These are phyloP conservation scores for Saccharomycopsis selenospora DNA, from an alignment of 805 yeast genomes.

Conservation along the genomic window DNA sequence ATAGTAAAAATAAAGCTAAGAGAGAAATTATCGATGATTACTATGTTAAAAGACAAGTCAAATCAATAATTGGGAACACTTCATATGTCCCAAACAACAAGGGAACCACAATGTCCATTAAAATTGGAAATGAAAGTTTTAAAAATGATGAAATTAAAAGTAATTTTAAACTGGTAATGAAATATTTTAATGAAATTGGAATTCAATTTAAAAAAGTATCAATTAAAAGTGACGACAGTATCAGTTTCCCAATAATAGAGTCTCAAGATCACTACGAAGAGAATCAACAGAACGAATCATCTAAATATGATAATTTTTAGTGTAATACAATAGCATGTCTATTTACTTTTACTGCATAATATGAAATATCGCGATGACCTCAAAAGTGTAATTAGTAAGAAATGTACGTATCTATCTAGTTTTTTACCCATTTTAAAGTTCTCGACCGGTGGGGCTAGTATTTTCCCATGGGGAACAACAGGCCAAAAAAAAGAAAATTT, in stretches of 20 bases:
- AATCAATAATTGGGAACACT: constrained; percentile 56
- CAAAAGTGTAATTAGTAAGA: no score
- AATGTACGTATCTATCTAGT: no score
- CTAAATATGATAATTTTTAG: background rate
- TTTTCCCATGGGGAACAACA: no score
- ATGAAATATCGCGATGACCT: no score
- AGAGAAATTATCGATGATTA: constrained; percentile 59
- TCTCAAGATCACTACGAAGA: background rate
- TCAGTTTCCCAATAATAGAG: background rate
- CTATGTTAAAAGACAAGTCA: constrained; percentile 57
- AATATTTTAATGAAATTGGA: background rate
- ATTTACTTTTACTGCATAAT: no score
- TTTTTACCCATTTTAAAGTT: no score
- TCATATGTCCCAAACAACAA: constrained; percentile 48
- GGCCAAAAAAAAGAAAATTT: no score
- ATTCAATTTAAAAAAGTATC: background rate
- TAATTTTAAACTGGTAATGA: background rate
- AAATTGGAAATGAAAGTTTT: constrained; percentile 39
- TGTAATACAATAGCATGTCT: no score
- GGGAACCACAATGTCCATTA: constrained; percentile 54
- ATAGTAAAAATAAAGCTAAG: constrained; percentile 34
- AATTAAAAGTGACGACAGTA: background rate
- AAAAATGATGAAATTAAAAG: background rate
- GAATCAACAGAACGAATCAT: background rate
- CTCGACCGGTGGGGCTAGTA: no score